Evolutionary conservation across 805 yeast genomes (phyloP).

Genomic region (Candida chilensis): DNA sequence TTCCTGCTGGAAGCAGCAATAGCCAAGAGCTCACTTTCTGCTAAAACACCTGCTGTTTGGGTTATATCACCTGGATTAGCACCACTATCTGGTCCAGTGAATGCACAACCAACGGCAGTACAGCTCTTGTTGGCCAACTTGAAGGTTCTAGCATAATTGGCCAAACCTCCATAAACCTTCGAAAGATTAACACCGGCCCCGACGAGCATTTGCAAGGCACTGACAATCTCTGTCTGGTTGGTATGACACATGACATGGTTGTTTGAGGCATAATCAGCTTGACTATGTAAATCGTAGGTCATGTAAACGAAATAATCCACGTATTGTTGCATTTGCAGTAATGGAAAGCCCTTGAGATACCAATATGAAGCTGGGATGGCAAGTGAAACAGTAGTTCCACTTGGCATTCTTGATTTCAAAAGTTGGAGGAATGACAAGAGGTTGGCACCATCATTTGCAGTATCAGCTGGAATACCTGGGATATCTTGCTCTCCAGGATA

Average conservation of each 20-base stretch:
- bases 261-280: slow-evolving; percentile 2
- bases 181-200: slow-evolving; percentile 10
- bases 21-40: slow-evolving; percentile 9
- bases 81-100: slow-evolving; percentile 7
- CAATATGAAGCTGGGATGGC: no score
- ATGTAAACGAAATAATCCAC: no score
- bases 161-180: slow-evolving; percentile 11
- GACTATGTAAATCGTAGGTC: no score
- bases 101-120: slow-evolving; percentile 6
- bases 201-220: slow-evolving; percentile 6
- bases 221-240: slow-evolving; percentile 4
- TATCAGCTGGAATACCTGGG: no score
- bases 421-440: no score
- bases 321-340: no score
- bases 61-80: slow-evolving; percentile 5
- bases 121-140: slow-evolving; percentile 5
- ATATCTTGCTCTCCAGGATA: no score
- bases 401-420: no score
- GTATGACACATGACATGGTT: slow-evolving; percentile 8
- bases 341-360: no score
- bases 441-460: no score
- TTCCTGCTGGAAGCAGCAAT: no score
- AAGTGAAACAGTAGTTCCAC: no score
- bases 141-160: slow-evolving; percentile 10
- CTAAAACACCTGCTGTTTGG: slow-evolving; percentile 6